phyloP scores from a whole-genome alignment of 352 stramenopile species.

The Aphanomyces cochlioides region DNA sequence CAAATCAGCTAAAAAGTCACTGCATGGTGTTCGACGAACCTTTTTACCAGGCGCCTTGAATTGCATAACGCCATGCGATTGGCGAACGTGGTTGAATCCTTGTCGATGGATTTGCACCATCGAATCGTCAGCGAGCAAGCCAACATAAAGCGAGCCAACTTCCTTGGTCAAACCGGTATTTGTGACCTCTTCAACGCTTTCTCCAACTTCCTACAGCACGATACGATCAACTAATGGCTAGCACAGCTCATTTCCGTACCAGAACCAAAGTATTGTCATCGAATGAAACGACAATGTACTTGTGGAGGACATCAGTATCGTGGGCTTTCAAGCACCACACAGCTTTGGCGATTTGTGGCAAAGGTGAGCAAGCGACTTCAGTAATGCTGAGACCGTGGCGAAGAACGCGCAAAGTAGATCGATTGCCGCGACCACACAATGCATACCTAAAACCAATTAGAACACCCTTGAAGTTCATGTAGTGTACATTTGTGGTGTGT shows the following conservation, averaged over 20 bases:
- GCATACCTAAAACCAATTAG: slow-evolving; percentile 46
- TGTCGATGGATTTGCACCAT: slow-evolving; percentile 95
- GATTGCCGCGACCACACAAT: slow-evolving; percentile 90
- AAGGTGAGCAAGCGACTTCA: slow-evolving; percentile 94
- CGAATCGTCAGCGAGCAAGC: slow-evolving; percentile 91
- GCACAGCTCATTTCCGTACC: background rate
- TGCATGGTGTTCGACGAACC: slow-evolving; percentile 17
- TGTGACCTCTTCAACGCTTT: slow-evolving; percentile 97
- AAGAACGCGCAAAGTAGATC: slow-evolving; percentile 93
- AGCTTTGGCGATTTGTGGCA: slow-evolving; percentile 93
- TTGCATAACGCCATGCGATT: slow-evolving; percentile 91
- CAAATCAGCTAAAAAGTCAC: background rate
- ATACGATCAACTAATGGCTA: background rate
- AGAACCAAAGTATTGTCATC: slow-evolving; percentile 98
- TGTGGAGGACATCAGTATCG: slow-evolving; percentile 63
- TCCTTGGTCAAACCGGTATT: slow-evolving; percentile 94
- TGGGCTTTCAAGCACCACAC: slow-evolving; percentile 94
- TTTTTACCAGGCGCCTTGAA: slow-evolving; percentile 98
- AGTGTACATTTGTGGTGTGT: slow-evolving; percentile 92
- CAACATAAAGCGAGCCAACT: slow-evolving; percentile 93
- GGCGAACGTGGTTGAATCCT: slow-evolving; percentile 94
- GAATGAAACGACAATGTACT: slow-evolving; percentile 99
- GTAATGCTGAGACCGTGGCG: slow-evolving; percentile 95
- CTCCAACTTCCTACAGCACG: slow-evolving; percentile 75
- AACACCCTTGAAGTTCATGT: background rate